Percentiles rank a stretch among this genome's conserved stretches.
These are phyloP conservation scores for Linnemannia schmuckeri DNA, from an alignment of 192 early-diverging fungal genomes.

Conservation along the genomic window DNA sequence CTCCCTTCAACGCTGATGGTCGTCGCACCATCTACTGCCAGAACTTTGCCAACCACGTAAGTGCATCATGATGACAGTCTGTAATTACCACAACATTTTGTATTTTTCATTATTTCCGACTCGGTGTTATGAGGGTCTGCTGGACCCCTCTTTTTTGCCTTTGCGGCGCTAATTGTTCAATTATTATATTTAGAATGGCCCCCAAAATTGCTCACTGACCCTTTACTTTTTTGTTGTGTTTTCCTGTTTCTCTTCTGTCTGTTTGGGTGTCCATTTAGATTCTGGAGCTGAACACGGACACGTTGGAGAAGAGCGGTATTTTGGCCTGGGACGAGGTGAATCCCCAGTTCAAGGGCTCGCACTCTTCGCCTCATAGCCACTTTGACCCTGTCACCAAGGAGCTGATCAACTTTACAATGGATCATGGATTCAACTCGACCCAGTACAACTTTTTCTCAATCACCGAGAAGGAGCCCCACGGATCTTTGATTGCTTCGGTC, in stretches of 20 bases:
- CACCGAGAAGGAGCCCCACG: slow-evolving; percentile 71
- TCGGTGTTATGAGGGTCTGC: not conserved
- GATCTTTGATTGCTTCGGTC: slow-evolving; percentile 73
- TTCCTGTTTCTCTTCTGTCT: not conserved
- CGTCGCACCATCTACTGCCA: slow-evolving; percentile 75
- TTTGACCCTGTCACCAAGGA: slow-evolving; percentile 79
- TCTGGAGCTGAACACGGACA: slow-evolving; percentile 76
- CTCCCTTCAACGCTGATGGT: slow-evolving; percentile 69
- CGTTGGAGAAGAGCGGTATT: slow-evolving; percentile 71
- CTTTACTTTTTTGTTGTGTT: not conserved
- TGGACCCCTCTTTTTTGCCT: not conserved
- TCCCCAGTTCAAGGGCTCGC: slow-evolving; percentile 71
- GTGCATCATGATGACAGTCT: not conserved
- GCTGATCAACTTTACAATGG: slow-evolving; percentile 81
- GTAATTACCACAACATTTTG: not conserved
- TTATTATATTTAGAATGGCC: slow-evolving; percentile 1
- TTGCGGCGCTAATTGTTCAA: not conserved
- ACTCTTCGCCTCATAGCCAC: slow-evolving; percentile 77
- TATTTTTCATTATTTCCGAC: not conserved
- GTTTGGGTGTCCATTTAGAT: slow-evolving; percentile 45
- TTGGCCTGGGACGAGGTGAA: slow-evolving; percentile 75
- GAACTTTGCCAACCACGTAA: slow-evolving; percentile 76
- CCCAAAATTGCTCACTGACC: slow-evolving; percentile 6
- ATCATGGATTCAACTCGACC: slow-evolving; percentile 76
- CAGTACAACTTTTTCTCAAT: slow-evolving; percentile 77